Evolutionary conservation across 139 green algal species (phyloP).

Genomic region (Chlorella sorokiniana): DNA sequence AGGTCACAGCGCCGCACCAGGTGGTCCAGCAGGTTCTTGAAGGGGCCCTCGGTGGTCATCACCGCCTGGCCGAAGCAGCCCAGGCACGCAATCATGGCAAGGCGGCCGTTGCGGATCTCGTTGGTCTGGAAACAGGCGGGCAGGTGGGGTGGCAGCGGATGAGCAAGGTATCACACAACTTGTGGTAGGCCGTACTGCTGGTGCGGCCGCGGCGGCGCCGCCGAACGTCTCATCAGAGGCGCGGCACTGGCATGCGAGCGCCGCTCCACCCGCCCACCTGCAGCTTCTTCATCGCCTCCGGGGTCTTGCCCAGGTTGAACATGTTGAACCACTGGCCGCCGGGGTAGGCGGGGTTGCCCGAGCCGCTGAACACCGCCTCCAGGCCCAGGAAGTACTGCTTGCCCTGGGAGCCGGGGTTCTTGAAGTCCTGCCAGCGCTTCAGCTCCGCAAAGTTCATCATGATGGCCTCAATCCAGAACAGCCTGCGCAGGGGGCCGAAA

Average conservation of each 20-base stretch:
- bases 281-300: conserved; percentile 79
- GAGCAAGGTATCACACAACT: too few relatives aligned
- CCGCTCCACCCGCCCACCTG: background rate
- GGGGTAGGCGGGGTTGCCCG: conserved; percentile 93
- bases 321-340: conserved; percentile 97
- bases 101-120: conserved; percentile 96
- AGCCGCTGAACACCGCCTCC: conserved; percentile 83
- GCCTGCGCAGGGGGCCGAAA: too few relatives aligned
- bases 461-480: conserved; percentile 96
- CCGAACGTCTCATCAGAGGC: background rate
- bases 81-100: conserved; percentile 88
- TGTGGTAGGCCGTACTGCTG: too few relatives aligned
- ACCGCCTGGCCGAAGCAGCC: conserved; percentile 78
- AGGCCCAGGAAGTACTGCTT: conserved; percentile 98
- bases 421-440: conserved; percentile 79
- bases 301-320: conserved; percentile 83
- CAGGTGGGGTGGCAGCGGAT: background rate
- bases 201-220: too few relatives aligned
- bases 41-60: conserved; percentile 87
- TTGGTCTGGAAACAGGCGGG: conserved; percentile 69
- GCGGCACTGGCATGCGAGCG: background rate
- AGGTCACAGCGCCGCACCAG: conserved; percentile 36
- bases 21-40: conserved; percentile 81
- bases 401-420: conserved; percentile 86
- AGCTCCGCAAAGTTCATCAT: conserved; percentile 97